These are phyloP conservation scores for Didymella pomorum DNA, from an alignment of 2,329 filamentous ascomycete species.

Conservation along the genomic window DNA sequence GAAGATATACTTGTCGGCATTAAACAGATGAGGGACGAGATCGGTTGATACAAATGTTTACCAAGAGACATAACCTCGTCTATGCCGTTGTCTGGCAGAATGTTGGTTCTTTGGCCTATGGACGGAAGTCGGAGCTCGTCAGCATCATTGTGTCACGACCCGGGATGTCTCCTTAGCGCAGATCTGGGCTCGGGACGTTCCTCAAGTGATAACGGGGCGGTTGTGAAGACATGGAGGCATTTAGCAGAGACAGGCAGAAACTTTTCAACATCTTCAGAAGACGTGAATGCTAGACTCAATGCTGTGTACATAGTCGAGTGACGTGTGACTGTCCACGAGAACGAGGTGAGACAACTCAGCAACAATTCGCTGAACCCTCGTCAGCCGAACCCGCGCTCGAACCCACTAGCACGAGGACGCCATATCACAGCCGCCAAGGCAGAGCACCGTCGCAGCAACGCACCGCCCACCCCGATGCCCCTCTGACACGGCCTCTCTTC, in stretches of 20 bases:
- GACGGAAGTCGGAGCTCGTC: slow-evolving; percentile 6
- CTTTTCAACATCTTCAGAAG: neutral
- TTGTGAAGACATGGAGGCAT: neutral
- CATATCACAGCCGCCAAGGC: slow-evolving; percentile 13
- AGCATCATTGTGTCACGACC: slow-evolving; percentile 13
- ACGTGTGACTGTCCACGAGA: slow-evolving; percentile 3
- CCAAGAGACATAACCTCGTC: neutral
- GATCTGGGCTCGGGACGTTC: slow-evolving; percentile 19
- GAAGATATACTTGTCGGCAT: neutral
- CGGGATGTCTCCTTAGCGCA: slow-evolving; percentile 13
- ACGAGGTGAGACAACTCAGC: slow-evolving; percentile 14
- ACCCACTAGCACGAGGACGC: slow-evolving; percentile 19
- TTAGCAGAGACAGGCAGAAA: neutral
- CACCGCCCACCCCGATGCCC: neutral
- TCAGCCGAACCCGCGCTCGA: slow-evolving; percentile 11
- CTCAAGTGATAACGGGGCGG: slow-evolving; percentile 12
- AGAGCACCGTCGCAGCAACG: slow-evolving; percentile 9
- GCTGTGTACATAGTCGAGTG: neutral
- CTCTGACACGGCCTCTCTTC: slow-evolving; percentile 3
- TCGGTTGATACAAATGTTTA: neutral
- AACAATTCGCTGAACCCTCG: slow-evolving; percentile 4
- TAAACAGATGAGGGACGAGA: neutral
- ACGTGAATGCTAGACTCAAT: neutral
- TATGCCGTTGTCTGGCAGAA: neutral
- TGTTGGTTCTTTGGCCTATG: neutral